Percentiles rank a stretch among this genome's conserved stretches.
Evolutionary conservation across 345 rosid genomes (phyloP).

Genomic region (Salix arbutifolia): DNA sequence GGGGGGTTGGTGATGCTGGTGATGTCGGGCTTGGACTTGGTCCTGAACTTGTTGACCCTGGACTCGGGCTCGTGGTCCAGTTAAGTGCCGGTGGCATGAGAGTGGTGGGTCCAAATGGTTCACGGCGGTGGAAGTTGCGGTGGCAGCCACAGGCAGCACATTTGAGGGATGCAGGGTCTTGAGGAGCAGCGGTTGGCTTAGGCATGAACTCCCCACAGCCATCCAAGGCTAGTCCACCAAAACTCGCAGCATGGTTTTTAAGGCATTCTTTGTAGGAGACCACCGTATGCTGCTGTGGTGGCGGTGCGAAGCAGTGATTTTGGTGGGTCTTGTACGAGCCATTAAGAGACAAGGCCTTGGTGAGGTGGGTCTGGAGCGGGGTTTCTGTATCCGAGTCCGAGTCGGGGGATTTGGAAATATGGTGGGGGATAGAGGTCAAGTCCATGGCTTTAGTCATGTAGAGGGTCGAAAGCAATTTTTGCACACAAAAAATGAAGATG

Average conservation of each 20-base stretch:
- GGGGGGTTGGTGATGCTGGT: slow-evolving; percentile 58
- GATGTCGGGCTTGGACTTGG: slow-evolving; percentile 33
- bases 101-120: slow-evolving; percentile 19
- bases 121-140: slow-evolving; percentile 90
- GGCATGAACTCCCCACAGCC: slow-evolving; percentile 93
- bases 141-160: slow-evolving; percentile 95
- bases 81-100: slow-evolving; percentile 7
- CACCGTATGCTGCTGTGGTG: slow-evolving; percentile 23
- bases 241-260: slow-evolving; percentile 68
- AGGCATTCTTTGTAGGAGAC: slow-evolving; percentile 74
- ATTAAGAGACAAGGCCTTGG: slow-evolving; percentile 18
- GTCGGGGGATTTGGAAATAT: neutral
- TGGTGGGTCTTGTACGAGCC: slow-evolving; percentile 1
- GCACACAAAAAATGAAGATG: neutral
- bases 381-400: slow-evolving; percentile 23
- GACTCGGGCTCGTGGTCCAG: slow-evolving; percentile 37
- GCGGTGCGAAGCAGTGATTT: neutral
- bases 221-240: slow-evolving; percentile 75
- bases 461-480: neutral
- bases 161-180: slow-evolving; percentile 49
- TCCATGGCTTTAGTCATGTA: slow-evolving; percentile 17
- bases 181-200: slow-evolving; percentile 18
- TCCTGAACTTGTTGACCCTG: slow-evolving; percentile 25
- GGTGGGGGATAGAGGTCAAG: neutral
- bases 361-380: slow-evolving; percentile 21